Evolutionary conservation across 257 asterid genomes (phyloP).

Genomic region (Rubia yunnanensis): DNA sequence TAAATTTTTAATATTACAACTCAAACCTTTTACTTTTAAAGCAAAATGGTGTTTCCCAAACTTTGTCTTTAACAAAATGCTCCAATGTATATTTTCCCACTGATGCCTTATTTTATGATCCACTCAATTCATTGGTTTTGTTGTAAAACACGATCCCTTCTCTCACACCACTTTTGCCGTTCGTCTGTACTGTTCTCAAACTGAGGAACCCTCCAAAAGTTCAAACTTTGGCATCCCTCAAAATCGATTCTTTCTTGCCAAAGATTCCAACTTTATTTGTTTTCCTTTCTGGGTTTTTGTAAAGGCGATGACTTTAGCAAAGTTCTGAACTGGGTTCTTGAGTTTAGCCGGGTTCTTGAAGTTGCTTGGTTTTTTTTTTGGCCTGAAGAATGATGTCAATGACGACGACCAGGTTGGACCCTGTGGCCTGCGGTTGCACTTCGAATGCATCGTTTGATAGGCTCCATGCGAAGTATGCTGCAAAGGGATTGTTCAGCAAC

Average conservation of each 20-base stretch:
- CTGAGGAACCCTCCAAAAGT: not conserved
- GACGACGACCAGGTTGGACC: conserved; percentile 51
- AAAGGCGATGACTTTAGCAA: conserved; percentile 23
- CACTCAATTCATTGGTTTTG: conserved; percentile 19
- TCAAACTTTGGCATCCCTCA: not conserved
- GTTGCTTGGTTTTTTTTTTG: conserved; percentile 8
- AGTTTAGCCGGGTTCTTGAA: conserved; percentile 7
- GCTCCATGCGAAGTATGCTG: conserved; percentile 23
- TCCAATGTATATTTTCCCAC: conserved; percentile 11
- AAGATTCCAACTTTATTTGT: conserved; percentile 14
- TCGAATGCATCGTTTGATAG: conserved; percentile 46
- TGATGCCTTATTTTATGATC: conserved; percentile 16
- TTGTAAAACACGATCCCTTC: conserved; percentile 7
- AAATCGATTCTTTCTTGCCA: not conserved
- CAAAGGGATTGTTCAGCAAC: conserved; percentile 38
- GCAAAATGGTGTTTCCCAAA: too few species aligned
- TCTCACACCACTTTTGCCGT: not conserved
- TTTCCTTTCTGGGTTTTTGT: conserved; percentile 11
- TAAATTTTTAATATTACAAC: too few species aligned
- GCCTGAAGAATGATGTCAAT: conserved; percentile 55
- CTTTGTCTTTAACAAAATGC: too few species aligned
- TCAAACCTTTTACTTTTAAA: too few species aligned
- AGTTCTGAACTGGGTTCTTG: conserved; percentile 39
- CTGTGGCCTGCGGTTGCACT: conserved; percentile 61
- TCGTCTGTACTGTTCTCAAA: not conserved